Percentiles rank a stretch among this genome's conserved stretches.
Conservation (phyloP, 2,329 filamentous ascomycete genomes). For the Emmonsia crescens region DNA sequence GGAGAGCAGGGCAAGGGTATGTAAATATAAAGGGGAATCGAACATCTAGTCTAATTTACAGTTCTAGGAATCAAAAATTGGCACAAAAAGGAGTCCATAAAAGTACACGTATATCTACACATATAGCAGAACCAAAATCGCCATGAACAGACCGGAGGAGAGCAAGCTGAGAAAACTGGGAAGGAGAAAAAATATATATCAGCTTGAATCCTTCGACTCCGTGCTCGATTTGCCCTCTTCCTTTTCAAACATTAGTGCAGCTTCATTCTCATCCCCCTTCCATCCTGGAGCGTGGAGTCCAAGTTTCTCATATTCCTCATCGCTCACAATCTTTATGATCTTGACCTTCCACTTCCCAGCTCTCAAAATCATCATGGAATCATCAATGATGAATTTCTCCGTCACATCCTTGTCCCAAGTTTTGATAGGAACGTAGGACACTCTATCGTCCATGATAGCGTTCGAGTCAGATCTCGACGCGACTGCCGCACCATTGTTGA, state of each 20-base stretch:
- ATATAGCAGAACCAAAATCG: not conserved
- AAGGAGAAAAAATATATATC: not conserved
- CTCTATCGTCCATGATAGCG: slow-evolving; percentile 31
- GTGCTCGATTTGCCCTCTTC: not conserved
- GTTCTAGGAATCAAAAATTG: not conserved
- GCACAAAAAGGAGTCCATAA: not conserved
- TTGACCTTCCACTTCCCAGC: slow-evolving; percentile 52
- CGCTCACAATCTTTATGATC: slow-evolving; percentile 44
- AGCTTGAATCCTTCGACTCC: not conserved
- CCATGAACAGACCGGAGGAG: not conserved
- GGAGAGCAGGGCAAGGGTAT: not conserved
- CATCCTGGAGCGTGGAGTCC: slow-evolving; percentile 42
- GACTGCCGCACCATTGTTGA: slow-evolving; percentile 42
- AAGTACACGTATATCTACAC: not conserved
- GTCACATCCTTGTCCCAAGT: slow-evolving; percentile 34
- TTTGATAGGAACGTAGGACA: slow-evolving; percentile 42
- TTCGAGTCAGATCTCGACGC: slow-evolving; percentile 31
- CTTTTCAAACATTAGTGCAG: not conserved
- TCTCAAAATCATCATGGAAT: slow-evolving; percentile 43
- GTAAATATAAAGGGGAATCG: slow-evolving; percentile 4
- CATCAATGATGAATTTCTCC: slow-evolving; percentile 41
- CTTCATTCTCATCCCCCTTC: slow-evolving; percentile 24
- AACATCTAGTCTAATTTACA: not conserved
- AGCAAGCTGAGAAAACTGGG: not conserved
- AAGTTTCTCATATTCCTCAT: slow-evolving; percentile 40